These are phyloP conservation scores for Theileria annulata DNA, from an alignment of 169 alveolate species.

Conservation along the genomic window DNA sequence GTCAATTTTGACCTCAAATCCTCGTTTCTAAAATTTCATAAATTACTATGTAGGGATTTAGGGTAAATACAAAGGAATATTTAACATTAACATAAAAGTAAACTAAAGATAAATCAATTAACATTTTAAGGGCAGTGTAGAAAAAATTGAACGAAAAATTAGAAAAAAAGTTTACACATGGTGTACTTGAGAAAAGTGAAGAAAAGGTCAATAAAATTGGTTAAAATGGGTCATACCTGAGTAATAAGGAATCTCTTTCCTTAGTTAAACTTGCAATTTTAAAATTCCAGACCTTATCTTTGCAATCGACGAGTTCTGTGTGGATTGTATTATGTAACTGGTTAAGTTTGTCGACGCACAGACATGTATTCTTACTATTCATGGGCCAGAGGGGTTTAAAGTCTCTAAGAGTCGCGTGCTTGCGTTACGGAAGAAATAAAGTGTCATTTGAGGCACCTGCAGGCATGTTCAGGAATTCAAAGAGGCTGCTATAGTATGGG, in stretches of 20 bases:
- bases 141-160: too few species aligned
- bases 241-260: conserved; percentile 32
- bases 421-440: not conserved
- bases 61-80: not conserved
- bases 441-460: conserved; percentile 27
- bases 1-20: conserved; percentile 50
- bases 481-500: not conserved
- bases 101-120: not conserved
- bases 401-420: not conserved
- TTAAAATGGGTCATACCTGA: conserved; percentile 30
- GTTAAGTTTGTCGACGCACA: conserved; percentile 48
- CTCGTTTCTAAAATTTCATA: conserved; percentile 31
- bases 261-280: conserved; percentile 40
- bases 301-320: conserved; percentile 55
- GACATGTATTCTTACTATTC: conserved; percentile 30
- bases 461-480: conserved; percentile 9
- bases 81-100: not conserved
- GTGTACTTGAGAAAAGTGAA: not conserved
- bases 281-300: conserved; percentile 52
- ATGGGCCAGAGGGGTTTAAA: conserved; percentile 20
- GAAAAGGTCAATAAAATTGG: not conserved
- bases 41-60: not conserved
- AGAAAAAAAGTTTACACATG: not conserved
- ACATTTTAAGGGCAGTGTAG: not conserved
- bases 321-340: conserved; percentile 53